Evolutionary conservation across 2,329 filamentous ascomycete species (phyloP).

Genomic region (Fusarium sp.): DNA sequence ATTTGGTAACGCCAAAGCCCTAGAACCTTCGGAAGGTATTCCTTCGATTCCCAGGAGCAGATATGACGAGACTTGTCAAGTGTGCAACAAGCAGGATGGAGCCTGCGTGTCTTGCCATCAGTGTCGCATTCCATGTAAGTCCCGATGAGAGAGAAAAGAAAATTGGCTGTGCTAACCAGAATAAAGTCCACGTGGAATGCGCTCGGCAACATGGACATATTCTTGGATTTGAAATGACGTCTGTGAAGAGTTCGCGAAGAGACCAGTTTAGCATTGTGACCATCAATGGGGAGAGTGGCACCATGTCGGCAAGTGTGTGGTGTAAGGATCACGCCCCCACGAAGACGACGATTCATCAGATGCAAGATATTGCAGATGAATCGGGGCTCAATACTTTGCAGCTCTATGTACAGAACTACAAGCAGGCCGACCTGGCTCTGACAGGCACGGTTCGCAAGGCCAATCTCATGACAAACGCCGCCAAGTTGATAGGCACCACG

Average conservation of each 20-base stretch:
- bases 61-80: slow-evolving; percentile 83
- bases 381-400: slow-evolving; percentile 84
- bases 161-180: slow-evolving; percentile 17
- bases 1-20: slow-evolving; percentile 84
- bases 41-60: slow-evolving; percentile 79
- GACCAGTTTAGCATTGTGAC: slow-evolving; percentile 85
- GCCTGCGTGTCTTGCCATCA: slow-evolving; percentile 87
- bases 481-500: slow-evolving; percentile 62
- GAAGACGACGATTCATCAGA: slow-evolving; percentile 79
- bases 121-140: slow-evolving; percentile 68
- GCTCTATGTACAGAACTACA: slow-evolving; percentile 88
- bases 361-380: slow-evolving; percentile 80
- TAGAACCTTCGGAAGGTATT: slow-evolving; percentile 91
- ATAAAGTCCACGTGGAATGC: slow-evolving; percentile 85
- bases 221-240: slow-evolving; percentile 90
- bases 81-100: slow-evolving; percentile 80
- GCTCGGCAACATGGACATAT: slow-evolving; percentile 85
- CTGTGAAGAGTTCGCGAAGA: slow-evolving; percentile 87
- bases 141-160: not conserved
- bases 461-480: slow-evolving; percentile 76
- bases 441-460: slow-evolving; percentile 95
- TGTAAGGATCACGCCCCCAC: slow-evolving; percentile 87
- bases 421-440: slow-evolving; percentile 90
- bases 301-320: slow-evolving; percentile 88
- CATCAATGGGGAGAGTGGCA: slow-evolving; percentile 82